These are phyloP conservation scores for Colletotrichum navitas DNA, from an alignment of 2,329 filamentous ascomycete genomes.

Conservation along the genomic window DNA sequence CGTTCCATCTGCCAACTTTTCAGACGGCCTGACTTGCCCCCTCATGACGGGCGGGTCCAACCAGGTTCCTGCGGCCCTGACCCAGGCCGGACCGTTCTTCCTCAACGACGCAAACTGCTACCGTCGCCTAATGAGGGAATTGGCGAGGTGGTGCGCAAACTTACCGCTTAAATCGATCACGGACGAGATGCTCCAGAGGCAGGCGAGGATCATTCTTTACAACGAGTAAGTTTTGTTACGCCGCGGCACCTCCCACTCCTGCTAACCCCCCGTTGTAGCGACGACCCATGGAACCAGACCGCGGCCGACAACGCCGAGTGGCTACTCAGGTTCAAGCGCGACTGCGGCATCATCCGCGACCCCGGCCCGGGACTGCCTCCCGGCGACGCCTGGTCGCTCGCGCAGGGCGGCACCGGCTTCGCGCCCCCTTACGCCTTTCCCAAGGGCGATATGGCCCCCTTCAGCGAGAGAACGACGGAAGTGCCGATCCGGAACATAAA, in stretches of 20 bases:
- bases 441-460: conserved; percentile 48
- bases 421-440: conserved; percentile 67
- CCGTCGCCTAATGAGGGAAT: conserved; percentile 65
- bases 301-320: conserved; percentile 74
- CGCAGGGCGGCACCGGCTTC: conserved; percentile 67
- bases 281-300: conserved; percentile 75
- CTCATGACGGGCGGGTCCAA: background rate
- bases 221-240: conserved; percentile 63
- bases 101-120: conserved; percentile 74
- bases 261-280: conserved; percentile 54
- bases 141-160: conserved; percentile 64
- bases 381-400: conserved; percentile 59
- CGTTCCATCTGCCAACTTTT: background rate
- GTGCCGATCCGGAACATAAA: conserved; percentile 54
- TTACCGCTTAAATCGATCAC: conserved; percentile 67
- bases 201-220: conserved; percentile 73
- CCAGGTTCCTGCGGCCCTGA: background rate
- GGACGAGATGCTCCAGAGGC: conserved; percentile 74
- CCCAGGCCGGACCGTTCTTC: conserved; percentile 56
- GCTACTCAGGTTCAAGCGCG: conserved; percentile 72
- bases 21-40: background rate
- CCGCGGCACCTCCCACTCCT: background rate
- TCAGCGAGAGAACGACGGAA: conserved; percentile 43
- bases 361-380: conserved; percentile 64
- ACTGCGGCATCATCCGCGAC: conserved; percentile 64